These are phyloP conservation scores for Oemleria cerasiformis DNA, from an alignment of 306 rosid species.

Conservation along the genomic window DNA sequence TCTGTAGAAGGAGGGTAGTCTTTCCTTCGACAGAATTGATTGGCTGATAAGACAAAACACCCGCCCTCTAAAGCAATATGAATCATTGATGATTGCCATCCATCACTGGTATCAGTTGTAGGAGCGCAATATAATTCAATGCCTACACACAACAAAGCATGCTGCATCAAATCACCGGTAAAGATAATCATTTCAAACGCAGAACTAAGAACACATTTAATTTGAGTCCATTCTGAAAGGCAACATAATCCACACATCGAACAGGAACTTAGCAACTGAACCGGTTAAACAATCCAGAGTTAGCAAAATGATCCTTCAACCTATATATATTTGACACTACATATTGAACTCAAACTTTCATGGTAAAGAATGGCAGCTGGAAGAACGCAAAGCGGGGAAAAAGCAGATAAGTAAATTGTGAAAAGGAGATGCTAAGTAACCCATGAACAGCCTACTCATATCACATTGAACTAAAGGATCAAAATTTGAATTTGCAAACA, in stretches of 20 bases:
- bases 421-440: background rate
- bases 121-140: slow-evolving; percentile 96
- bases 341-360: background rate
- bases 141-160: slow-evolving; percentile 38
- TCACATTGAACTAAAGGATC: background rate
- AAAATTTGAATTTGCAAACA: background rate
- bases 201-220: background rate
- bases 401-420: background rate
- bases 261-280: background rate
- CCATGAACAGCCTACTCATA: background rate
- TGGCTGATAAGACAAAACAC: slow-evolving; percentile 83
- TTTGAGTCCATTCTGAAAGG: background rate
- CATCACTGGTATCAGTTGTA: slow-evolving; percentile 71
- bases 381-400: background rate
- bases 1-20: slow-evolving; percentile 90
- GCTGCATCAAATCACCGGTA: slow-evolving; percentile 6
- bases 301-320: background rate
- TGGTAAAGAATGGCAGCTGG: background rate
- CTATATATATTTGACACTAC: background rate
- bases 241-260: background rate
- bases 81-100: slow-evolving; percentile 88
- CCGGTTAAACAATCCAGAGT: background rate
- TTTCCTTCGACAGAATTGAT: slow-evolving; percentile 84
- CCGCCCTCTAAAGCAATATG: slow-evolving; percentile 95
- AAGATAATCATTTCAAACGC: background rate